Evolutionary conservation across 192 early-diverging fungal genomes (phyloP).

Genomic region (Entomortierella chlamydospora): DNA sequence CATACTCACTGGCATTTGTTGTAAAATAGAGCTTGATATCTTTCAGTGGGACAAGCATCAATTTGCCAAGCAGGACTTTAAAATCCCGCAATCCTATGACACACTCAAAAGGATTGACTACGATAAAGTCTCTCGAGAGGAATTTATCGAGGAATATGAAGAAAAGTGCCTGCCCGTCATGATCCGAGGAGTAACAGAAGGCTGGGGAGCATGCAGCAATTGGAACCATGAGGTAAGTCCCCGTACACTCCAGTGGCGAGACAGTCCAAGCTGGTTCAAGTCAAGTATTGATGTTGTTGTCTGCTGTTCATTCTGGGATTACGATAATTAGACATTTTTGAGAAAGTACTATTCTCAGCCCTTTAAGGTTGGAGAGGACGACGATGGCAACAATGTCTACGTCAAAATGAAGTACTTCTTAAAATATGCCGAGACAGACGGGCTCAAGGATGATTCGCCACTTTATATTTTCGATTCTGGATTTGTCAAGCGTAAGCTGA

Average conservation of each 20-base stretch:
- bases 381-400: conserved; percentile 75
- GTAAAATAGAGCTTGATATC: conserved; percentile 68
- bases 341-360: conserved; percentile 67
- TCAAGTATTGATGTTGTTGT: no score
- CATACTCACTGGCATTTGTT: background rate
- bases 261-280: background rate
- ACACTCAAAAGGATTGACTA: conserved; percentile 67
- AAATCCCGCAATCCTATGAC: conserved; percentile 58
- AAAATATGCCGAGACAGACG: conserved; percentile 62
- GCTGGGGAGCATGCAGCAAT: conserved; percentile 65
- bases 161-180: conserved; percentile 68
- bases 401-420: conserved; percentile 73
- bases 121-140: conserved; percentile 61
- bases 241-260: background rate
- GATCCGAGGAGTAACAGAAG: conserved; percentile 63
- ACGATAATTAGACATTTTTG: conserved; percentile 49
- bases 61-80: conserved; percentile 63
- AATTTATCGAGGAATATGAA: conserved; percentile 71
- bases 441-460: conserved; percentile 73
- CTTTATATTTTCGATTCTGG: conserved; percentile 86
- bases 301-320: no score
- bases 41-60: conserved; percentile 68
- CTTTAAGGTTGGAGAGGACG: conserved; percentile 87
- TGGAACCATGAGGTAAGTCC: conserved; percentile 67
- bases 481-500: conserved; percentile 63